These are phyloP conservation scores for Starmerella asiatica DNA, from an alignment of 805 yeast genomes.

Conservation along the genomic window DNA sequence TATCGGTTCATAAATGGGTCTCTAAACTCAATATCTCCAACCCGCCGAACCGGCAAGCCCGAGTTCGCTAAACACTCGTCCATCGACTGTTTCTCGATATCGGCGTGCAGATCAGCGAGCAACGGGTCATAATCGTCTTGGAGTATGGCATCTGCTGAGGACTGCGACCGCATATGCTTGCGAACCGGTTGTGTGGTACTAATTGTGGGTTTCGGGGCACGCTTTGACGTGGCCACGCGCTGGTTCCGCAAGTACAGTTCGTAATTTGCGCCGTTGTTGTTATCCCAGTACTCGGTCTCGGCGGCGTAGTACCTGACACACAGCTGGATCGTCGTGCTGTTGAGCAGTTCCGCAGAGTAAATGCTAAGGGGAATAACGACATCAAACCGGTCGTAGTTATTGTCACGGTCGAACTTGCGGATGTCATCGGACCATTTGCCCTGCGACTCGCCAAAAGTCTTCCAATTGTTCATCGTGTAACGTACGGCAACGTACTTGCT, in stretches of 20 bases:
- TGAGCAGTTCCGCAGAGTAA: conserved; percentile 19
- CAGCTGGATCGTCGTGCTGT: conserved; percentile 30
- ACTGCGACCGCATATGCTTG: neutral
- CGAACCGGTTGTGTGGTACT: neutral
- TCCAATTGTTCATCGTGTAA: conserved; percentile 72
- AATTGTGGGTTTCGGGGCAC: neutral
- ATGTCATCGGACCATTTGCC: conserved; percentile 47
- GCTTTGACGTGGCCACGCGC: conserved; percentile 1
- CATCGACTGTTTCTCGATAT: neutral
- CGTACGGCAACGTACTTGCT: conserved; percentile 55
- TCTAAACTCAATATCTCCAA: neutral
- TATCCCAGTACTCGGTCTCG: conserved; percentile 61
- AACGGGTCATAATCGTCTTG: neutral
- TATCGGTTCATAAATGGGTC: conserved; percentile 22
- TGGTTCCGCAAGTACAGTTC: conserved; percentile 32
- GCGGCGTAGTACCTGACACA: conserved; percentile 45
- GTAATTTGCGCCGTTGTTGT: conserved; percentile 50
- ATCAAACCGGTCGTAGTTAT: conserved; percentile 48
- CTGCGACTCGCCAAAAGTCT: conserved; percentile 53
- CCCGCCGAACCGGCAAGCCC: neutral
- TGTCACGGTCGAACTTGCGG: conserved; percentile 21
- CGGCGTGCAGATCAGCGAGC: neutral
- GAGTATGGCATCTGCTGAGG: neutral
- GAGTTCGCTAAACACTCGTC: neutral
- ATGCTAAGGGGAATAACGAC: conserved; percentile 38